These are phyloP conservation scores for Pholiota conissans DNA, from an alignment of 768 basidiomycete genomes.

Conservation along the genomic window DNA sequence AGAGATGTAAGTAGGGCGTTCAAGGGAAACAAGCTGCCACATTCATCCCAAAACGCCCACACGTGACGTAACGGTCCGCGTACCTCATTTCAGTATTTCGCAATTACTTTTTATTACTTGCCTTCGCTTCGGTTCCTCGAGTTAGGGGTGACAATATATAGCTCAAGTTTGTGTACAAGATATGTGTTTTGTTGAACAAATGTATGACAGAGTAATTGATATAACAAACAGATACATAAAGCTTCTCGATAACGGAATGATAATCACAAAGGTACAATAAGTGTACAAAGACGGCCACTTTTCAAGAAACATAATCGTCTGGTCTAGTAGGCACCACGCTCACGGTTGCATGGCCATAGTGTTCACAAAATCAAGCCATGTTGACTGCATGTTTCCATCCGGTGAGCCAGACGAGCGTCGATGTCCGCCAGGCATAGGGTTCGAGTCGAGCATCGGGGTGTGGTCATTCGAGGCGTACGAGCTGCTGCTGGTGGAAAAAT, in stretches of 20 bases:
- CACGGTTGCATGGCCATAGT: conserved; percentile 34
- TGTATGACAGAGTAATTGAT: background rate
- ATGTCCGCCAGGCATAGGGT: conserved; percentile 35
- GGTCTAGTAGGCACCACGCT: background rate
- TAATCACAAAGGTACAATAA: background rate
- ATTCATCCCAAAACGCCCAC: conserved; percentile 7
- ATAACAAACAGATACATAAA: background rate
- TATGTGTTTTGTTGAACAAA: background rate
- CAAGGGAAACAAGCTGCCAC: conserved; percentile 7
- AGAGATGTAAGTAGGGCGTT: background rate
- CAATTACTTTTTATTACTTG: background rate
- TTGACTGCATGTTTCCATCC: conserved; percentile 59
- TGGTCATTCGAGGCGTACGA: conserved; percentile 20
- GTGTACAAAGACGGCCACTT: too few relatives aligned
- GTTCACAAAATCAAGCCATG: conserved; percentile 66
- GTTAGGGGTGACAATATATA: background rate
- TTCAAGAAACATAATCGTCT: background rate
- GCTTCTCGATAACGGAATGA: background rate
- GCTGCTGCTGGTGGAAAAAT: conserved; percentile 1
- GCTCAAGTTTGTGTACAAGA: background rate
- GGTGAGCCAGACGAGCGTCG: conserved; percentile 54
- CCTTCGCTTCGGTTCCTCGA: background rate
- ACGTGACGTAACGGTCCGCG: conserved; percentile 7
- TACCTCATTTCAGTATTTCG: background rate
- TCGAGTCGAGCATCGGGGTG: conserved; percentile 35